phyloP scores from a whole-genome alignment of 495 filamentous ascomycete genomes.

The Trichoderma erinaceum region DNA sequence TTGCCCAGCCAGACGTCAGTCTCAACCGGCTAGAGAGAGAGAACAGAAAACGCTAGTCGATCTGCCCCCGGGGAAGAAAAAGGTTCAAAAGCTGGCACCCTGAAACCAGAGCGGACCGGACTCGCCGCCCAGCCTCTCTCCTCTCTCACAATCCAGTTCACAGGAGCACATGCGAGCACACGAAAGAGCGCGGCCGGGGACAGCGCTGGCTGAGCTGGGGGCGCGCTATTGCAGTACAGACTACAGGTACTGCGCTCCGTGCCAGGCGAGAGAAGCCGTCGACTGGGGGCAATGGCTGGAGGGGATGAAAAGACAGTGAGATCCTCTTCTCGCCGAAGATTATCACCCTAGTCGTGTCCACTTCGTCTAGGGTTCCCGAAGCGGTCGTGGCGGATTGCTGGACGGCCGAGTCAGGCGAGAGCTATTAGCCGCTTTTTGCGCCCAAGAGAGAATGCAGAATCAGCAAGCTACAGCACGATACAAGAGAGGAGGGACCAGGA shows the following conservation, averaged over 20 bases:
- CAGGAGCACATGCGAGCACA: background rate
- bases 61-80: background rate
- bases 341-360: conserved; percentile 2
- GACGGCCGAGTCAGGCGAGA: background rate
- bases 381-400: conserved; percentile 1
- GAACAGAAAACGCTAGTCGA: background rate
- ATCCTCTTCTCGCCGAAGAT: background rate
- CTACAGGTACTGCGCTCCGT: background rate
- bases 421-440: conserved; percentile 10
- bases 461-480: background rate
- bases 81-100: conserved; percentile 9
- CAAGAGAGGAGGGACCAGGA: background rate
- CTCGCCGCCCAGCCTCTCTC: background rate
- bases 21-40: background rate
- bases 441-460: conserved; percentile 5
- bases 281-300: background rate
- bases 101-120: conserved; percentile 10
- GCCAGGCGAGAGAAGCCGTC: background rate
- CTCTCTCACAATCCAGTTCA: background rate
- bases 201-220: background rate
- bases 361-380: conserved; percentile 6
- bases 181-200: conserved; percentile 1
- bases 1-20: background rate
- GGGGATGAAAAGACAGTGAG: conserved; percentile 5
- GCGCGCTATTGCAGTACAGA: background rate